phyloP scores from a whole-genome alignment of 352 stramenopile species.

The Poterioochromonas sp. region DNA sequence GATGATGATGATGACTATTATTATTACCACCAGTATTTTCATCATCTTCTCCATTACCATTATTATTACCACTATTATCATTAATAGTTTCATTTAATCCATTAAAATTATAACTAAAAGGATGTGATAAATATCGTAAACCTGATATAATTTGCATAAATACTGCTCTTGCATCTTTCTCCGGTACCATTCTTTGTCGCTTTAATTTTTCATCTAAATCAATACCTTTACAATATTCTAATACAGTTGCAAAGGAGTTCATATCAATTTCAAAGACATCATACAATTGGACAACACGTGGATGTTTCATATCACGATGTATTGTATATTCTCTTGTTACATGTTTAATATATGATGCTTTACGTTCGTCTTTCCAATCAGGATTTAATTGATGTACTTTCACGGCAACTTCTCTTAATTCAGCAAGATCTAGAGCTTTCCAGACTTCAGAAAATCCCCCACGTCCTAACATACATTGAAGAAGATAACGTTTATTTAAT shows the following conservation, averaged over 20 bases:
- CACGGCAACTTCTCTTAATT: conserved; percentile 64
- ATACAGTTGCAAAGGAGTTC: conserved; percentile 78
- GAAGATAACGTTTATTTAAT: conserved; percentile 60
- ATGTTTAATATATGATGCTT: conserved; percentile 80
- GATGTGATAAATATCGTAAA: conserved; percentile 70
- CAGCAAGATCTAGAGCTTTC: conserved; percentile 66
- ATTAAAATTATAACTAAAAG: conserved; percentile 42
- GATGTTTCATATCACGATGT: conserved; percentile 68
- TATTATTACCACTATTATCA: neutral
- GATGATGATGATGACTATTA: neutral
- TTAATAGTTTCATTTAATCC: neutral
- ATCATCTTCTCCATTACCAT: neutral
- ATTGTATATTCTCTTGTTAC: conserved; percentile 83
- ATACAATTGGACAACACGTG: conserved; percentile 71
- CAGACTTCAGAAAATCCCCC: conserved; percentile 84
- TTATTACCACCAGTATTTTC: neutral
- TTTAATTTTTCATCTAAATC: conserved; percentile 53
- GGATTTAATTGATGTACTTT: conserved; percentile 78
- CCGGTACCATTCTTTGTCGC: conserved; percentile 55
- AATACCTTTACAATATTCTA: conserved; percentile 67
- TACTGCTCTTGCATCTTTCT: conserved; percentile 68
- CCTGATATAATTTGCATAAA: conserved; percentile 72
- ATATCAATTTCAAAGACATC: conserved; percentile 85
- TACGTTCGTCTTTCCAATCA: conserved; percentile 71
- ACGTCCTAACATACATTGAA: conserved; percentile 71